A percentile compares a stretch with the other conserved stretches of the same genome.
Conservation (phyloP, 176 grass and related monocot species). For the Oryza glaberrima region DNA sequence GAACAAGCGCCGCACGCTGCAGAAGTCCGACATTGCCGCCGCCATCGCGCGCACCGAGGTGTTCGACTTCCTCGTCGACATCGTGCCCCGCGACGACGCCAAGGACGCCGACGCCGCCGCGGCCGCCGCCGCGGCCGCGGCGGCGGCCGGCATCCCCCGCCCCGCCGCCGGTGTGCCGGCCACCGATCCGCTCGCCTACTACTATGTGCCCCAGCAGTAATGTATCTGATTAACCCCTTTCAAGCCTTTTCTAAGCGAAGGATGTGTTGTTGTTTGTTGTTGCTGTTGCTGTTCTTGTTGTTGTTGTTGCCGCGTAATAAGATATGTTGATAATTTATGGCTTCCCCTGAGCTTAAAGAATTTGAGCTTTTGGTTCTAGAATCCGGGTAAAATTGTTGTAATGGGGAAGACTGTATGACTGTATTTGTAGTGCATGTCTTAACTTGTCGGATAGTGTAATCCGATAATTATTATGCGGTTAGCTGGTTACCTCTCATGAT, state of each 20-base stretch:
- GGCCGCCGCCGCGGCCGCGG: constrained; percentile 39
- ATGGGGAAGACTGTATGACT: constrained; percentile 27
- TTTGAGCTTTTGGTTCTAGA: constrained; percentile 32
- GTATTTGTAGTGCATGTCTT: constrained; percentile 38
- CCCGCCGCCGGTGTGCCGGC: constrained; percentile 52
- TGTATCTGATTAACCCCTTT: constrained; percentile 30
- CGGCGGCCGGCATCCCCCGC: constrained; percentile 48
- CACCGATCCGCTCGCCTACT: constrained; percentile 58
- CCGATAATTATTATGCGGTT: constrained; percentile 44
- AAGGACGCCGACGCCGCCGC: constrained; percentile 54
- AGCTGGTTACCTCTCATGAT: background rate
- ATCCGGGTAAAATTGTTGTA: constrained; percentile 34
- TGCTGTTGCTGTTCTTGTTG: background rate
- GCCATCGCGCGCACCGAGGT: constrained; percentile 92
- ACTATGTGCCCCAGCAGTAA: constrained; percentile 71
- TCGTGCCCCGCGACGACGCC: constrained; percentile 79
- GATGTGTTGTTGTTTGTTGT: background rate
- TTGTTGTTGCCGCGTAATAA: constrained; percentile 41
- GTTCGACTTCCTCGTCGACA: constrained; percentile 90
- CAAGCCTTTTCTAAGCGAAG: background rate
- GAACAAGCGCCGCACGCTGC: constrained; percentile 88
- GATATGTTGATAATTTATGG: constrained; percentile 37
- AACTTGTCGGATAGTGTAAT: constrained; percentile 31
- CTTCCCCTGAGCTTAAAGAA: constrained; percentile 45
- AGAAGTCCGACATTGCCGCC: constrained; percentile 91